phyloP scores from a whole-genome alignment of 768 basidiomycete species.

The Phlebiopsis gigantea region DNA sequence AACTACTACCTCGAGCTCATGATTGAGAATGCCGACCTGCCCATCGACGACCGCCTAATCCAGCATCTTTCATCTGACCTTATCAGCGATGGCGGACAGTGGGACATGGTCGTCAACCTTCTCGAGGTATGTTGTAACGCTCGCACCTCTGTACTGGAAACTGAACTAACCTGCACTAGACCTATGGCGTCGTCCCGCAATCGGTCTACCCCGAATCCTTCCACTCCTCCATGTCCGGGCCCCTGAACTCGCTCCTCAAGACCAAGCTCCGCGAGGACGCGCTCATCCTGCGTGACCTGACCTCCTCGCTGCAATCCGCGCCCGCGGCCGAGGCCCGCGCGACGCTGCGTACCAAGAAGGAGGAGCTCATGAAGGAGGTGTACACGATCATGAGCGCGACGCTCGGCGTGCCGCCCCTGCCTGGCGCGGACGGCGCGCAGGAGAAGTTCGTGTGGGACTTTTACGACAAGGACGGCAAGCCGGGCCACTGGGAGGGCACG shows the following conservation, averaged over 20 bases:
- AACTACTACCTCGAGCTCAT: slow-evolving; percentile 90
- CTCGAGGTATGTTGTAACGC: slow-evolving; percentile 40
- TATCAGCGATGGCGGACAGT: slow-evolving; percentile 90
- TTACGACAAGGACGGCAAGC: slow-evolving; percentile 74
- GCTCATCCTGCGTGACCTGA: slow-evolving; percentile 67
- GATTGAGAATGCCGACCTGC: slow-evolving; percentile 74
- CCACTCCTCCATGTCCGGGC: slow-evolving; percentile 69
- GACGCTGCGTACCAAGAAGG: slow-evolving; percentile 76
- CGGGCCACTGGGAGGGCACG: slow-evolving; percentile 71
- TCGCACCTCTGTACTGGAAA: neutral
- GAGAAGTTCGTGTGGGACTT: slow-evolving; percentile 85
- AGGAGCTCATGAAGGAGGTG: slow-evolving; percentile 76
- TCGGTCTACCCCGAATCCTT: slow-evolving; percentile 77
- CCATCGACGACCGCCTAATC: slow-evolving; percentile 81
- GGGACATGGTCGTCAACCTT: slow-evolving; percentile 83
- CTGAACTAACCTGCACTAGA: slow-evolving; percentile 30
- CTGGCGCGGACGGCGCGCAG: slow-evolving; percentile 36
- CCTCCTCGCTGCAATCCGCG: slow-evolving; percentile 45
- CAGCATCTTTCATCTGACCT: slow-evolving; percentile 62
- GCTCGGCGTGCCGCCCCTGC: slow-evolving; percentile 73
- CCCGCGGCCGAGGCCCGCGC: slow-evolving; percentile 42
- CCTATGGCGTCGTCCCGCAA: slow-evolving; percentile 87
- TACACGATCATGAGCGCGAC: slow-evolving; percentile 82
- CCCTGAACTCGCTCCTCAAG: slow-evolving; percentile 77
- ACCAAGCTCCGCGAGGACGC: slow-evolving; percentile 90